Evolutionary conservation across 108 stramenopile genomes (phyloP).

Genomic region (Fistulifera pelliculosa): DNA sequence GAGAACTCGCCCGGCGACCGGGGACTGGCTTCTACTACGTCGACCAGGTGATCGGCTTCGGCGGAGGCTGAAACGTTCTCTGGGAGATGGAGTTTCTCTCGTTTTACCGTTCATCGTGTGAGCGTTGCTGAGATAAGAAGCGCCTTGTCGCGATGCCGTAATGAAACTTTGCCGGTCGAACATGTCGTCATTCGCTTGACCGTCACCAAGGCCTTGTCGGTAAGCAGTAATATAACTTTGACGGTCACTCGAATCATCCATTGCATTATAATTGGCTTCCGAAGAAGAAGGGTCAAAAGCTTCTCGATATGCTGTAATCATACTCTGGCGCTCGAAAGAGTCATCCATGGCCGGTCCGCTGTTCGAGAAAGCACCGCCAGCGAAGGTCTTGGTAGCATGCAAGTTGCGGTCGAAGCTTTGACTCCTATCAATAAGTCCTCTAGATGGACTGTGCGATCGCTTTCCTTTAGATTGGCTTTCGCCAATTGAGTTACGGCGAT

Average conservation of each 20-base stretch:
- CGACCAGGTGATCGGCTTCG: too few relatives aligned
- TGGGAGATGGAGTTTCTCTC: too few relatives aligned
- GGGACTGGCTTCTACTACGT: too few relatives aligned
- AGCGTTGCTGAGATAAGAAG: too few relatives aligned
- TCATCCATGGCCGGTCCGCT: not conserved
- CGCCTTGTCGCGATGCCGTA: constrained; percentile 1
- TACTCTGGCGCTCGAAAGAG: not conserved
- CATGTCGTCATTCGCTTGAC: constrained; percentile 2
- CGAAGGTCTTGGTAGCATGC: not conserved
- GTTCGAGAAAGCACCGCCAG: too few relatives aligned
- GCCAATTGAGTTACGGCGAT: too few relatives aligned
- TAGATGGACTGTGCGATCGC: constrained; percentile 5
- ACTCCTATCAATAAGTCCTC: not conserved
- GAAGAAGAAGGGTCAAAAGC: not conserved
- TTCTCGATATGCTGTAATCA: constrained; percentile 1
- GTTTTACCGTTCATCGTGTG: too few relatives aligned
- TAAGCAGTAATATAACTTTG: constrained; percentile 12
- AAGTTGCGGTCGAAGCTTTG: not conserved
- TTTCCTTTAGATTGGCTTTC: too few relatives aligned
- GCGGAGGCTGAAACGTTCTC: too few relatives aligned
- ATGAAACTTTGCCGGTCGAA: constrained; percentile 11
- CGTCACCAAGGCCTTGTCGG: constrained; percentile 9
- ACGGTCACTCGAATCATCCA: constrained; percentile 6
- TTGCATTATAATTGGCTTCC: not conserved
- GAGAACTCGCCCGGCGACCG: too few relatives aligned